Percentiles rank a stretch among this genome's conserved stretches.
Evolutionary conservation across 176 grass and related monocot genomes (phyloP).

Genomic region (Oryza australiensis): DNA sequence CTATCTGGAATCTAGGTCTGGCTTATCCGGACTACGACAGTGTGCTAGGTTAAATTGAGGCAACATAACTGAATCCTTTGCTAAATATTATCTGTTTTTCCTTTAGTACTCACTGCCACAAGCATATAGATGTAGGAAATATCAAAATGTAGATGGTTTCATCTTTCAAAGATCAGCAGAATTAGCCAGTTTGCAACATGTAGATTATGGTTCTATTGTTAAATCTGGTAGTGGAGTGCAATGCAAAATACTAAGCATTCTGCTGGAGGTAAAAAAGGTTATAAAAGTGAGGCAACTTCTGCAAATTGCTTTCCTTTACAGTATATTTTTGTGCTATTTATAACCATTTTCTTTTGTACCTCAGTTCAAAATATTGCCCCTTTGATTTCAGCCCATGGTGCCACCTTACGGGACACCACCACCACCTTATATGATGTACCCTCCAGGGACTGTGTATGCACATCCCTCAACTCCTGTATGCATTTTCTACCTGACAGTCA

Average conservation of each 20-base stretch:
- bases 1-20: conserved; percentile 2
- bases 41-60: neutral
- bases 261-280: neutral
- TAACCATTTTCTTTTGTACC: conserved; percentile 16
- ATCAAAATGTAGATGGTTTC: neutral
- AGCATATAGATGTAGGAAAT: neutral
- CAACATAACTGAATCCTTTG: neutral
- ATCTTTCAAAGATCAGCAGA: neutral
- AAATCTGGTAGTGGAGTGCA: neutral
- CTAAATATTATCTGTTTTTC: neutral
- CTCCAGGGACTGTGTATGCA: conserved; percentile 91
- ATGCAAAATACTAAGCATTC: neutral
- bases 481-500: conserved; percentile 35
- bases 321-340: conserved; percentile 12
- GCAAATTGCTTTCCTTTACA: conserved; percentile 9
- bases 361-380: conserved; percentile 22
- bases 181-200: neutral
- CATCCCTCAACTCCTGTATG: conserved; percentile 82
- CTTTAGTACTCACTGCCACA: neutral
- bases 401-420: conserved; percentile 74
- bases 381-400: conserved; percentile 72
- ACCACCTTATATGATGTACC: conserved; percentile 91
- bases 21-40: neutral
- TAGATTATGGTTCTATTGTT: neutral
- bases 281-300: neutral